Evolutionary conservation across 2,329 filamentous ascomycete species (phyloP).

Genomic region (Verticillium albo-atrum): DNA sequence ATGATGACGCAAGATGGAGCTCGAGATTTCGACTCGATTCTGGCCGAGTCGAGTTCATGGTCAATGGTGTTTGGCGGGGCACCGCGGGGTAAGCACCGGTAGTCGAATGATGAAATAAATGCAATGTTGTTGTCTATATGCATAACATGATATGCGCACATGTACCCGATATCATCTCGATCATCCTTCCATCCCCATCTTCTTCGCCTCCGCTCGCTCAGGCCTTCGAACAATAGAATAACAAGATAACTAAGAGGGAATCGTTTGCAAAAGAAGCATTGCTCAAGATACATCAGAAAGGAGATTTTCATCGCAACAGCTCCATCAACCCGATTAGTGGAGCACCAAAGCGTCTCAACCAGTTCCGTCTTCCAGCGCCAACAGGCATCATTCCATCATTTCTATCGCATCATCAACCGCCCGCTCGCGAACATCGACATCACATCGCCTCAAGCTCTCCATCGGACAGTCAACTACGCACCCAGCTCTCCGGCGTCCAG

Average conservation of each 20-base stretch:
- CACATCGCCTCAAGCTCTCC: not conserved
- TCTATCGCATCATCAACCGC: not conserved
- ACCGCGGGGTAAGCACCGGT: not conserved
- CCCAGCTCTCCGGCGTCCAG: slow-evolving; percentile 9
- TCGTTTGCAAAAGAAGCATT: no score
- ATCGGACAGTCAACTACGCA: not conserved
- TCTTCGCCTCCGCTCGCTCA: no score
- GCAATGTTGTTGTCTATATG: not conserved
- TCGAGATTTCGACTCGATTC: not conserved
- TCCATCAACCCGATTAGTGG: no score
- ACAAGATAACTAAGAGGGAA: no score
- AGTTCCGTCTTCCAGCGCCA: no score
- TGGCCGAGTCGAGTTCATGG: not conserved
- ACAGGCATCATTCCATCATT: no score
- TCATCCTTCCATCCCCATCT: not conserved
- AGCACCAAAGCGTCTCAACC: no score
- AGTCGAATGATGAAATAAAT: not conserved
- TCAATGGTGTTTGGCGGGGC: not conserved
- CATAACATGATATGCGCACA: not conserved
- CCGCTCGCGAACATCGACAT: not conserved
- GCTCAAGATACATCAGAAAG: no score
- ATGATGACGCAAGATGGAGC: not conserved
- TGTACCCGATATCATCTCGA: not conserved
- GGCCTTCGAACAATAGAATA: no score
- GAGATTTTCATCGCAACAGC: no score